Evolutionary conservation across 73 alveolate genomes (phyloP), one percentile per base, ranked within the genome.

Genomic region (Stentor roeselii): DNA sequence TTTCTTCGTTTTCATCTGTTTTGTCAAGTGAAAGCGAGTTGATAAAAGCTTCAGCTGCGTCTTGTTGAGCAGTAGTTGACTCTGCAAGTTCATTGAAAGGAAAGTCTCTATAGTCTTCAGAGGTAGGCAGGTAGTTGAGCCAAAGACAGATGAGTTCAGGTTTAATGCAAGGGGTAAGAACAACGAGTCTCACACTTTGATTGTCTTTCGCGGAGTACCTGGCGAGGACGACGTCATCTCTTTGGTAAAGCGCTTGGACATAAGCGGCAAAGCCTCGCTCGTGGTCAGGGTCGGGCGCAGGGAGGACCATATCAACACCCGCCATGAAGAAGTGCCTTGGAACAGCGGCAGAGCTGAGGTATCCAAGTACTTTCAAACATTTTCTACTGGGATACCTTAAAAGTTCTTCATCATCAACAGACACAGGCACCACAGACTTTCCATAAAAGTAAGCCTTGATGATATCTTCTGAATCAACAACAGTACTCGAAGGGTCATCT

Each of bases 371-470:
- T 87, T 95, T 90, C 38, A 97, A 90, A 40, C 93, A 89, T 76
- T 94, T 94, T 3, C 83, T 40, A 50, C 91, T 90, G 38, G 90
- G 85, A 77, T 91, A 92, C 76, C 95, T 95, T 83, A 96, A 83
- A n/a, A 93, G 85, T 2, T 87, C 92, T 75, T 95, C 99, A 86
- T 94, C 90, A 27, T 90, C 90, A 39, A 86, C 50, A 31, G 93
- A 87, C 1, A 97, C 96, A 3, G 99, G 99, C 36, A 97, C 98
- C 6, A 95, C 75, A 36, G 92, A 86, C 67, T 94, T 92, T 3
- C 99, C 99, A 88, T 97, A 97, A 77, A 87, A 84, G 78, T 90
- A 97, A 3, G 98, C 98, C 75, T 93, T 97, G 4, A 93, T 92
- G 11, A 96, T 90, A 59, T 90, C 86, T 21, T 94, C 97, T 39